These are phyloP conservation scores for Iodosphaeria phyllophila DNA, from an alignment of 2,329 filamentous ascomycete species.

Conservation along the genomic window DNA sequence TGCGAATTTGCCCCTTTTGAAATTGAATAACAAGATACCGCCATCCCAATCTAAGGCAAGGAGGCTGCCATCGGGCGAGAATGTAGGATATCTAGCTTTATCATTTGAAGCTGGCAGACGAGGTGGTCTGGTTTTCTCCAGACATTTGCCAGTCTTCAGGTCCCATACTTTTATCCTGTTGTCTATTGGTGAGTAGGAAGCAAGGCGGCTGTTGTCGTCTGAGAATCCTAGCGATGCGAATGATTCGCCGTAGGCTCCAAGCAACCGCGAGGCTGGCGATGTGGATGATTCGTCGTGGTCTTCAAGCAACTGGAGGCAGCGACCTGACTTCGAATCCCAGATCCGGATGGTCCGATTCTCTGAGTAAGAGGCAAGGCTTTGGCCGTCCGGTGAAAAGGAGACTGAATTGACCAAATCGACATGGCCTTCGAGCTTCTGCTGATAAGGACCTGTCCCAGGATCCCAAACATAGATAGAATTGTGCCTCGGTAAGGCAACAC, in stretches of 20 bases:
- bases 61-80: too few relatives aligned
- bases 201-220: background rate
- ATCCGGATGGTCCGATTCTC: background rate
- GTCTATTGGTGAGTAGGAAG: conserved; percentile 1
- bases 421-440: background rate
- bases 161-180: conserved; percentile 1
- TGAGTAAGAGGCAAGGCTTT: background rate
- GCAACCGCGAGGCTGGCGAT: conserved; percentile 1
- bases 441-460: background rate
- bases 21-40: too few relatives aligned
- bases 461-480: too few relatives aligned
- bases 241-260: too few relatives aligned
- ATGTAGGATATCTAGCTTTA: too few relatives aligned
- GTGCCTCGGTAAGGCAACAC: too few relatives aligned
- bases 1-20: too few relatives aligned
- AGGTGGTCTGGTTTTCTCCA: too few relatives aligned
- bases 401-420: background rate
- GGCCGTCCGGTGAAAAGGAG: conserved; percentile 1
- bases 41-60: too few relatives aligned
- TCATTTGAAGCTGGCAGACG: too few relatives aligned
- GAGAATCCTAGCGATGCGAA: too few relatives aligned
- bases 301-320: background rate
- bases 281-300: background rate
- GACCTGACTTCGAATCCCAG: background rate
- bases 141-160: background rate